A percentile compares a stretch with the other conserved stretches of the same genome.
These are phyloP conservation scores for Candida pseudoglaebosa DNA, from an alignment of 805 yeast species.

Conservation along the genomic window DNA sequence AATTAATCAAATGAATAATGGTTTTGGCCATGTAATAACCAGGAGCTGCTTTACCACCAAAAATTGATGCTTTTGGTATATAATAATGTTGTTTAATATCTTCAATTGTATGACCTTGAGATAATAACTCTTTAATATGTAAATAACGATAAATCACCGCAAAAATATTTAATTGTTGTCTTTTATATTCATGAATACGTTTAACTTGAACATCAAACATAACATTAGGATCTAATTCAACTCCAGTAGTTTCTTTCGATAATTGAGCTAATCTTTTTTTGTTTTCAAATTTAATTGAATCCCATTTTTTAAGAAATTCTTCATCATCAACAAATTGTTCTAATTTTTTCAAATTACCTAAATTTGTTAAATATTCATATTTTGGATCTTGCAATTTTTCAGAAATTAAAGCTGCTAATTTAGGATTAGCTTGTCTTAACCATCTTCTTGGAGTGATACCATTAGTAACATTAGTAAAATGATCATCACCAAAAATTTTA, in stretches of 20 bases:
- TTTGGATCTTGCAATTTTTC: slow-evolving; percentile 61
- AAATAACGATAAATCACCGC: slow-evolving; percentile 84
- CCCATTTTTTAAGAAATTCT: slow-evolving; percentile 69
- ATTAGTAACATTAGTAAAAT: slow-evolving; percentile 88
- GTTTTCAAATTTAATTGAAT: slow-evolving; percentile 62
- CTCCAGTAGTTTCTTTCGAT: slow-evolving; percentile 59
- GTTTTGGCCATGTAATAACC: slow-evolving; percentile 94
- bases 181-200: slow-evolving; percentile 92
- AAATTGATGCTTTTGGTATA: slow-evolving; percentile 72
- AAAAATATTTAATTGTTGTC: slow-evolving; percentile 90
- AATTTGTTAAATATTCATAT: slow-evolving; percentile 64
- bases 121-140: slow-evolving; percentile 63
- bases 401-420: slow-evolving; percentile 67
- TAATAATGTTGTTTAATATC: slow-evolving; percentile 57
- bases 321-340: slow-evolving; percentile 65
- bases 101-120: slow-evolving; percentile 39
- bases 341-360: slow-evolving; percentile 62
- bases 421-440: slow-evolving; percentile 91
- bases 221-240: slow-evolving; percentile 67
- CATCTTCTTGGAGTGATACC: slow-evolving; percentile 97
- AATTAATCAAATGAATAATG: slow-evolving; percentile 78
- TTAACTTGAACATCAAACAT: slow-evolving; percentile 90
- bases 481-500: slow-evolving; percentile 71
- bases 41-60: slow-evolving; percentile 98
- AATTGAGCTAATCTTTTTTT: slow-evolving; percentile 64